Evolutionary conservation across 139 green algal species (phyloP).

Genomic region (Haematococcus lacustris): DNA sequence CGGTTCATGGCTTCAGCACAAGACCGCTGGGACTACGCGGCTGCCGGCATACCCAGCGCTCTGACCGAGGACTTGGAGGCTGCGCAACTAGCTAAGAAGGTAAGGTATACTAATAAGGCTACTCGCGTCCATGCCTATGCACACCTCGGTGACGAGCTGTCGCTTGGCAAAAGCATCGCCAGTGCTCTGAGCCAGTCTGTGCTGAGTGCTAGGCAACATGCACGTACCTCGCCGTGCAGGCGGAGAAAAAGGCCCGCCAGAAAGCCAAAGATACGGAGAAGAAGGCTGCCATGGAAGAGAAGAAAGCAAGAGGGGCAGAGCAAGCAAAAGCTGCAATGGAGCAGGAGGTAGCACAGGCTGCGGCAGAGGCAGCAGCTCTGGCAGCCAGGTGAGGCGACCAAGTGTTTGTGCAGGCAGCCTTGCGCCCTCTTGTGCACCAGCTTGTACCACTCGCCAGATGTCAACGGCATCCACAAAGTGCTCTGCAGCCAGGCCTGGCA

Average conservation of each 20-base stretch:
- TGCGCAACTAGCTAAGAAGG: constrained; percentile 45
- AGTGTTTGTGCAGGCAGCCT: constrained; percentile 29
- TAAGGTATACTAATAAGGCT: too few species aligned
- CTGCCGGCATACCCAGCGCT: constrained; percentile 49
- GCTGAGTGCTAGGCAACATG: too few species aligned
- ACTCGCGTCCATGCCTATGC: too few species aligned
- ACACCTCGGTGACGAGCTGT: too few species aligned
- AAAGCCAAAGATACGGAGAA: constrained; percentile 61
- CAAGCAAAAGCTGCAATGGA: constrained; percentile 35
- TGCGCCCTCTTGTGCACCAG: too few species aligned
- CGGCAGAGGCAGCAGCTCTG: constrained; percentile 41
- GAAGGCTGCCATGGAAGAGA: constrained; percentile 23
- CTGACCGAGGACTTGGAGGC: constrained; percentile 67
- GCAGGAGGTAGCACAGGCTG: constrained; percentile 49
- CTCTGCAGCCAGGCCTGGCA: not conserved
- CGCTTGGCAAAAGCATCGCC: too few species aligned
- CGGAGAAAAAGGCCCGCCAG: constrained; percentile 57
- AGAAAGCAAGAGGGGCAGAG: constrained; percentile 22
- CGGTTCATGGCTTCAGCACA: constrained; percentile 48
- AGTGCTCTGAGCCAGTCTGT: too few species aligned
- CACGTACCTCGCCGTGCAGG: too few species aligned
- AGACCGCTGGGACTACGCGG: constrained; percentile 53
- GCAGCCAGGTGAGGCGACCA: constrained; percentile 23
- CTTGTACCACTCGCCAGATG: too few species aligned
- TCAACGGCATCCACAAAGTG: too few species aligned